phyloP scores from a whole-genome alignment of 768 basidiomycete species.

The Pleurotus salmoneostramineus region DNA sequence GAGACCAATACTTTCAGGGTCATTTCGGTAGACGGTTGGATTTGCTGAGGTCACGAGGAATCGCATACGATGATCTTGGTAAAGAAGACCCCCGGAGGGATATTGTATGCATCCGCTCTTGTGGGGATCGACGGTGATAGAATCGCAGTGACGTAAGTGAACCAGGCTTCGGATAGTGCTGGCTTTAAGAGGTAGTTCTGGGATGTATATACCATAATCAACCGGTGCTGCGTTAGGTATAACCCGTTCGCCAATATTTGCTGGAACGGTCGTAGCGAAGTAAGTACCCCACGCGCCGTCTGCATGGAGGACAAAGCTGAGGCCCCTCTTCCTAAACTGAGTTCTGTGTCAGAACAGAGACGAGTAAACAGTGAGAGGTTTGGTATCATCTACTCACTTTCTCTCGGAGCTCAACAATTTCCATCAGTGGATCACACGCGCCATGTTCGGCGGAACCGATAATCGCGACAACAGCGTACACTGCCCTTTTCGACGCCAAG shows the following conservation, averaged over 20 bases:
- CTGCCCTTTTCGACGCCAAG: conserved; percentile 23
- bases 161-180: conserved; percentile 24
- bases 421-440: conserved; percentile 33
- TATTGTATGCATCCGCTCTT: conserved; percentile 40
- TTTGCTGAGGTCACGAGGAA: conserved; percentile 32
- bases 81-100: conserved; percentile 37
- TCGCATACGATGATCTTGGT: conserved; percentile 31
- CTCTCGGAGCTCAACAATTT: conserved; percentile 30
- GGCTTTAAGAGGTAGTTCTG: too few species aligned
- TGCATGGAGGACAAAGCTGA: conserved; percentile 36
- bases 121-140: conserved; percentile 37
- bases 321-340: conserved; percentile 21
- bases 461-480: conserved; percentile 39
- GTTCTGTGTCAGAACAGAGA: too few species aligned
- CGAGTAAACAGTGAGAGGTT: too few species aligned
- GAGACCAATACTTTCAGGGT: conserved; percentile 31
- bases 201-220: too few species aligned
- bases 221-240: conserved; percentile 7
- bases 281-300: conserved; percentile 48
- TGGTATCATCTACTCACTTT: conserved; percentile 20
- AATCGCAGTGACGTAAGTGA: conserved; percentile 24
- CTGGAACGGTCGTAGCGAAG: conserved; percentile 29
- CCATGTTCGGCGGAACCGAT: conserved; percentile 44
- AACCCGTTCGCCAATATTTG: conserved; percentile 11
- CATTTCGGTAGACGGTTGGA: conserved; percentile 20